phyloP scores from a whole-genome alignment of 441 rosid genomes.

The Pelargonium citronellum region DNA sequence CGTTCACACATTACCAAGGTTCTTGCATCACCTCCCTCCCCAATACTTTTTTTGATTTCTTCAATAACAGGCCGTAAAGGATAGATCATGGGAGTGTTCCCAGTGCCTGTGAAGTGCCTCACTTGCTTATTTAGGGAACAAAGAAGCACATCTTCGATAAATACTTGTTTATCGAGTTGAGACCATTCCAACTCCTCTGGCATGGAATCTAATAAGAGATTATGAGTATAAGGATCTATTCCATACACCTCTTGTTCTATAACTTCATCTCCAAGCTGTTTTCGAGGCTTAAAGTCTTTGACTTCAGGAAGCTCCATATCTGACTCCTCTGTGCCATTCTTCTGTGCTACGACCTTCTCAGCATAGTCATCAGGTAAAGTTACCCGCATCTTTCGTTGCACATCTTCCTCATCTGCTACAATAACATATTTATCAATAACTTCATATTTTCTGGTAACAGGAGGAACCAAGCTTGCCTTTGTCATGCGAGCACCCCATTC shows the following conservation, averaged over 20 bases:
- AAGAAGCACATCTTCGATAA: conserved; percentile 84
- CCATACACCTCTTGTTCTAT: conserved; percentile 99
- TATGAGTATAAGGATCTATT: conserved; percentile 95
- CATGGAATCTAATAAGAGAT: conserved; percentile 97
- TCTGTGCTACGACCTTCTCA: conserved; percentile 90
- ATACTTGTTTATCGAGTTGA: conserved; percentile 66
- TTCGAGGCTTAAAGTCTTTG: conserved; percentile 91
- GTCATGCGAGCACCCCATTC: conserved; percentile 99
- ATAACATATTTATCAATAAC: conserved; percentile 73
- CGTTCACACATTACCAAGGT: conserved; percentile 68
- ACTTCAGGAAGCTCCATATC: conserved; percentile 99
- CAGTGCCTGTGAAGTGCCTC: conserved; percentile 78
- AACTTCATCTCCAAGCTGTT: conserved; percentile 83
- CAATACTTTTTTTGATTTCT: conserved; percentile 70
- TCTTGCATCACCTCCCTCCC: conserved; percentile 59
- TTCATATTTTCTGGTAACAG: conserved; percentile 97
- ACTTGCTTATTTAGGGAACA: conserved; percentile 78
- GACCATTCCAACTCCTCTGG: conserved; percentile 87
- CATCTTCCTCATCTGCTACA: conserved; percentile 92
- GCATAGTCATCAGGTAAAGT: conserved; percentile 92
- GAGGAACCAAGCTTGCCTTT: conserved; percentile 95
- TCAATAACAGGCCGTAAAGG: conserved; percentile 73
- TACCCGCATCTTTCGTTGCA: conserved; percentile 78
- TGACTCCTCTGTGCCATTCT: conserved; percentile 81
- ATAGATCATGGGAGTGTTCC: conserved; percentile 89